Percentiles rank a stretch among this genome's conserved stretches.
Evolutionary conservation across 2,329 filamentous ascomycete genomes (phyloP).

Genomic region (Trichophyton equinum): DNA sequence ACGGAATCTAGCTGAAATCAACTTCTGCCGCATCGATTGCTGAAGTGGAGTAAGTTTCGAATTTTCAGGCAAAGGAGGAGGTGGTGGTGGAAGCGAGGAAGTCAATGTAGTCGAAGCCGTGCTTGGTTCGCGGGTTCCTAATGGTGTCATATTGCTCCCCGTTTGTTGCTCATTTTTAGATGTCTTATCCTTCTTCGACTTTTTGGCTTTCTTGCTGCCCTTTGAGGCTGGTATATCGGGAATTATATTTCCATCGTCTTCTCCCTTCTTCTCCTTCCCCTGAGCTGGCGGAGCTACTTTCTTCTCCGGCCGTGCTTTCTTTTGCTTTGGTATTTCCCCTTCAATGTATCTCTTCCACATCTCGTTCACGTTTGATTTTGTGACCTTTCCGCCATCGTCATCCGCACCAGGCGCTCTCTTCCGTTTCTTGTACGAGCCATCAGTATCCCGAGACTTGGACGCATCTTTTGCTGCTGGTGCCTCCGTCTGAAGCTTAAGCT

Average conservation of each 20-base stretch:
- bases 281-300: slow-evolving; percentile 10
- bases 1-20: slow-evolving; percentile 88
- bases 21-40: slow-evolving; percentile 85
- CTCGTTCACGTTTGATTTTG: slow-evolving; percentile 57
- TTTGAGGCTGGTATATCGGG: neutral
- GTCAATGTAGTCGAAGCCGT: slow-evolving; percentile 14
- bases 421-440: slow-evolving; percentile 24
- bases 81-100: neutral
- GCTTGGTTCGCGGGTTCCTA: neutral
- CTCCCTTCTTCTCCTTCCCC: slow-evolving; percentile 19
- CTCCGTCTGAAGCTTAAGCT: slow-evolving; percentile 57
- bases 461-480: slow-evolving; percentile 53
- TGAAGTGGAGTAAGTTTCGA: slow-evolving; percentile 80
- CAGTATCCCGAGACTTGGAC: slow-evolving; percentile 23
- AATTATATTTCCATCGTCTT: slow-evolving; percentile 15
- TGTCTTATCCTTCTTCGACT: slow-evolving; percentile 20
- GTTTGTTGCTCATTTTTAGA: slow-evolving; percentile 8
- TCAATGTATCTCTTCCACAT: slow-evolving; percentile 73
- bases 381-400: slow-evolving; percentile 37
- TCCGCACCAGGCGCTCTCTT: slow-evolving; percentile 38
- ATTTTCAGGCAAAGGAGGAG: slow-evolving; percentile 31
- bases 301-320: slow-evolving; percentile 24
- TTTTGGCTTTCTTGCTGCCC: slow-evolving; percentile 19
- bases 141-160: neutral
- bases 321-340: slow-evolving; percentile 39